A percentile compares a stretch with the other conserved stretches of the same genome.
These are phyloP conservation scores for Paramecium biaurelia DNA, from an alignment of 73 alveolate species.

Conservation along the genomic window DNA sequence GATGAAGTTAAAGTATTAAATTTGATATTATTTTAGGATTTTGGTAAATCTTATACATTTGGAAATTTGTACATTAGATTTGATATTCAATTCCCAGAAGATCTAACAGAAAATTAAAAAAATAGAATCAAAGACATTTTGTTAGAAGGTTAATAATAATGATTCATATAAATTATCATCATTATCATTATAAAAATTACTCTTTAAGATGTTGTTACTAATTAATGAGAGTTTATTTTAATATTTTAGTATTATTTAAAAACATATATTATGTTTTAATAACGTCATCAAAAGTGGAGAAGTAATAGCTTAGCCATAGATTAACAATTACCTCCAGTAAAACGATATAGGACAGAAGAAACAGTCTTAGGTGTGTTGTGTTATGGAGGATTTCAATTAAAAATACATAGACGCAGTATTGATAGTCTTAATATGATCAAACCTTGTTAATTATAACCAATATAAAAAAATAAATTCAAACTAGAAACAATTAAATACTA, in stretches of 20 bases:
- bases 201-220: background rate
- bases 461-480: background rate
- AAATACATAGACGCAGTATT: background rate
- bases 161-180: background rate
- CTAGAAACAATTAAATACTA: background rate
- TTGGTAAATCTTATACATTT: slow-evolving; percentile 54
- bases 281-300: background rate
- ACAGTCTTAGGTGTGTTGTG: background rate
- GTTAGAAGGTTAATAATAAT: slow-evolving; percentile 4
- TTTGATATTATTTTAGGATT: background rate
- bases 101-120: slow-evolving; percentile 47
- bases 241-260: background rate
- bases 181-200: background rate
- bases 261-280: background rate
- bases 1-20: slow-evolving; percentile 48
- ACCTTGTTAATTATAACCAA: background rate
- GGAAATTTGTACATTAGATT: slow-evolving; percentile 68
- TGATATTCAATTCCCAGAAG: slow-evolving; percentile 66
- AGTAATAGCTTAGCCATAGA: background rate
- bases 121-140: slow-evolving; percentile 11
- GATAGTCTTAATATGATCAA: background rate
- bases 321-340: background rate
- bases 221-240: background rate
- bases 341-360: background rate
- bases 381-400: background rate